These are phyloP conservation scores for Inga leiocalycina DNA, from an alignment of 306 rosid species.

Conservation along the genomic window DNA sequence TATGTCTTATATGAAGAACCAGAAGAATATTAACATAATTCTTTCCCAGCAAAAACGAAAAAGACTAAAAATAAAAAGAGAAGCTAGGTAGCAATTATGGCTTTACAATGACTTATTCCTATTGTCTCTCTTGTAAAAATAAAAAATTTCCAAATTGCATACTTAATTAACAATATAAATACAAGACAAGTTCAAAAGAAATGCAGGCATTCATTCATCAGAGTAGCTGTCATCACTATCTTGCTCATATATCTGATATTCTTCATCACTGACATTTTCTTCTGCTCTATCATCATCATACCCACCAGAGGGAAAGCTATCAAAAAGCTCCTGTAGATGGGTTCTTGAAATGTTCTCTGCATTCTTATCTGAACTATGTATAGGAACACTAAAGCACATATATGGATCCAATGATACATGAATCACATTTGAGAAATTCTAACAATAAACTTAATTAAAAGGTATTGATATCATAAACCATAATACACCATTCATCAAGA, in stretches of 20 bases:
- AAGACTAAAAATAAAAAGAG: neutral
- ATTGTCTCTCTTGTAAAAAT: neutral
- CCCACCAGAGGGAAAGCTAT: constrained; percentile 64
- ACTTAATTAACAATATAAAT: neutral
- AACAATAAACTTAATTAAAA: constrained; percentile 1
- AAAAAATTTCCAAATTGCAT: neutral
- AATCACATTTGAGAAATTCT: constrained; percentile 10
- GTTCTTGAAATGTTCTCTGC: constrained; percentile 65
- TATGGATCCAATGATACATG: neutral
- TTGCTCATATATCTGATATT: constrained; percentile 66
- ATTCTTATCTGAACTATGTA: constrained; percentile 51
- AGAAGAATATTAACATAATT: neutral
- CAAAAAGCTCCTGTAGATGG: constrained; percentile 85
- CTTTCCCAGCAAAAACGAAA: neutral
- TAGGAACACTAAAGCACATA: constrained; percentile 48
- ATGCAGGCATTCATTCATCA: constrained; percentile 39
- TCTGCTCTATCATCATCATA: constrained; percentile 36
- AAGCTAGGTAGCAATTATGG: neutral
- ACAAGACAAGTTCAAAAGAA: neutral
- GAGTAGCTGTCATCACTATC: constrained; percentile 55
- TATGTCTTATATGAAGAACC: too few species aligned
- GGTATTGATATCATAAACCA: neutral
- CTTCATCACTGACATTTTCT: constrained; percentile 59
- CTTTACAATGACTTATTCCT: neutral
- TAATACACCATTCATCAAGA: neutral